Conservation (phyloP, 139 green algal genomes). For the Diplosphaera chodatii region DNA sequence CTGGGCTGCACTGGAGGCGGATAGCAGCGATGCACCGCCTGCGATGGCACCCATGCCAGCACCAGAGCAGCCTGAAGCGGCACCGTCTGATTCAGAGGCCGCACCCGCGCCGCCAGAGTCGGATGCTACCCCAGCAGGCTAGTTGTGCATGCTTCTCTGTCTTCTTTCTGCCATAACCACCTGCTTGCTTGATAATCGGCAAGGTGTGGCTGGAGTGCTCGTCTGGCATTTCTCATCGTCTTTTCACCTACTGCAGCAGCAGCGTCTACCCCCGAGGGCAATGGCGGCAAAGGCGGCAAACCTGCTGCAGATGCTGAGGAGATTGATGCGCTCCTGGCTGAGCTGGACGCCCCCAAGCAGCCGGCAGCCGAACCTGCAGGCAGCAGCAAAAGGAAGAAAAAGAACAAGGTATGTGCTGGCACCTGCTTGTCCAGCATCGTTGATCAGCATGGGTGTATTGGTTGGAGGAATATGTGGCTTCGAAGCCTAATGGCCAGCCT, state of each 20-base stretch:
- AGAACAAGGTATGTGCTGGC: slow-evolving; percentile 40
- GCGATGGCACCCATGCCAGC: background rate
- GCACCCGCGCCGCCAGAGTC: slow-evolving; percentile 7
- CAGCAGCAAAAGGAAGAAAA: slow-evolving; percentile 76
- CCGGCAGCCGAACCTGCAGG: slow-evolving; percentile 45
- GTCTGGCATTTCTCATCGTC: too few species aligned
- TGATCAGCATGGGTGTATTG: too few species aligned
- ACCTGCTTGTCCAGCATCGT: too few species aligned
- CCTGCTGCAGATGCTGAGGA: slow-evolving; percentile 24
- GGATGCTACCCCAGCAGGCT: slow-evolving; percentile 14
- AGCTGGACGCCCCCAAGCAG: slow-evolving; percentile 23
- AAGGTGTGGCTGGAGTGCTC: too few species aligned
- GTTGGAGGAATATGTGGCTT: too few species aligned
- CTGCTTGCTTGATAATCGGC: too few species aligned
- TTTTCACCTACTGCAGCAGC: slow-evolving; percentile 2
- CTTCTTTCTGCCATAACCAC: too few species aligned
- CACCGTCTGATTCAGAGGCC: too few species aligned
- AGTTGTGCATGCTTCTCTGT: too few species aligned
- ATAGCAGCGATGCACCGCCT: background rate
- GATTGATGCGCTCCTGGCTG: slow-evolving; percentile 12
- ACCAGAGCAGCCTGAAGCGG: slow-evolving; percentile 18
- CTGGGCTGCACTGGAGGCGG: background rate
- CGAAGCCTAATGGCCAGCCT: too few species aligned
- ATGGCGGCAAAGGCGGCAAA: slow-evolving; percentile 7
- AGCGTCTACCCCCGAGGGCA: background rate